Evolutionary conservation across 2,329 filamentous ascomycete genomes (phyloP).

Genomic region (Calycina herbarum): DNA sequence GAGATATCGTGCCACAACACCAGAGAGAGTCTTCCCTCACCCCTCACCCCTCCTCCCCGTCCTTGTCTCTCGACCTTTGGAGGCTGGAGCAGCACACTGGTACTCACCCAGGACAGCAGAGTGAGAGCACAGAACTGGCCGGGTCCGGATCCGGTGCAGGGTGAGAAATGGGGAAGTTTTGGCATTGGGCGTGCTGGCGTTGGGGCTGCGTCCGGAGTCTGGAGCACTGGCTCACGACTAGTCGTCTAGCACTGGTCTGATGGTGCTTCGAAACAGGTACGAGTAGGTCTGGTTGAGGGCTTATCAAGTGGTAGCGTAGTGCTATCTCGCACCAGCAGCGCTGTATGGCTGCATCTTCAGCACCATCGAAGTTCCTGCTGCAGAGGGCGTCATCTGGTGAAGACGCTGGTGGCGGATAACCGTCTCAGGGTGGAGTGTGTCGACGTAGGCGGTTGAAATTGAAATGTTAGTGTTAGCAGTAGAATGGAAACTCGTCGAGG

Average conservation of each 20-base stretch:
- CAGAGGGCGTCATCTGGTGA: not conserved
- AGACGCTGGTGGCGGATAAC: not conserved
- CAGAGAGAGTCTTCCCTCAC: not conserved
- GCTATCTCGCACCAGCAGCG: too few relatives aligned
- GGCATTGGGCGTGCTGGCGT: not conserved
- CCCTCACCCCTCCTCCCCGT: slow-evolving; percentile 5
- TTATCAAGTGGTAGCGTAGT: not conserved
- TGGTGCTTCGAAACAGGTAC: slow-evolving; percentile 5
- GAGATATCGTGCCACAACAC: slow-evolving; percentile 5
- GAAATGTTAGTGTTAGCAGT: not conserved
- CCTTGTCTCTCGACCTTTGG: slow-evolving; percentile 3
- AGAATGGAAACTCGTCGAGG: not conserved
- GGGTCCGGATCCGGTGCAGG: slow-evolving; percentile 2
- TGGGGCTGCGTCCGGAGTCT: not conserved
- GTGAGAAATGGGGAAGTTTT: not conserved
- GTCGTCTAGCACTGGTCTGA: not conserved
- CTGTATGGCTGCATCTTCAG: not conserved
- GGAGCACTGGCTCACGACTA: not conserved
- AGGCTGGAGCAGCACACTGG: not conserved
- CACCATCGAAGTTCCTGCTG: too few relatives aligned
- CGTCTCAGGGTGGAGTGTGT: slow-evolving; percentile 3
- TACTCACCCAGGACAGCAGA: not conserved
- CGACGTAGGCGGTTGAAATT: not conserved
- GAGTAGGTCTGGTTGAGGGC: not conserved
- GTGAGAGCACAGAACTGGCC: slow-evolving; percentile 4